Conservation (phyloP, 2,329 filamentous ascomycete genomes). For the Trichoderma gracile region DNA sequence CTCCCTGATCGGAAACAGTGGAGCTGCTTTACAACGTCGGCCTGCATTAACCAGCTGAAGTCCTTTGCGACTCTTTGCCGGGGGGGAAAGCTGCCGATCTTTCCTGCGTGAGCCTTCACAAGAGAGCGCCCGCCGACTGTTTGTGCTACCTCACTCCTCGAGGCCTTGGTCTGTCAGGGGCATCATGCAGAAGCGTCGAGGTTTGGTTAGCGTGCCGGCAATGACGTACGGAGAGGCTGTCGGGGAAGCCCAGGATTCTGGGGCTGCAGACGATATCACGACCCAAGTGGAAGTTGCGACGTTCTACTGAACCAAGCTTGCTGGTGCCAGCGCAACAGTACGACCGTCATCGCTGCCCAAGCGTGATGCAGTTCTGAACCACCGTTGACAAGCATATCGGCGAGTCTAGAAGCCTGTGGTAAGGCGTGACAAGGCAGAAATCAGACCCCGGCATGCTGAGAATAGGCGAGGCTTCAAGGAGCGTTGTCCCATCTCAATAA, state of each 20-base stretch:
- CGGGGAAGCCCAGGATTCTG: constrained; percentile 13
- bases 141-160: constrained; percentile 30
- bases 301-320: constrained; percentile 3
- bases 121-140: constrained; percentile 17
- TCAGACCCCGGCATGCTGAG: constrained; percentile 8
- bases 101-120: constrained; percentile 22
- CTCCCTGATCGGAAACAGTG: constrained; percentile 21
- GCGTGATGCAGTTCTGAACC: constrained; percentile 9
- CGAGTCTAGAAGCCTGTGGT: constrained; percentile 16
- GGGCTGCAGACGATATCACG: constrained; percentile 23
- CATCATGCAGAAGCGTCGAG: constrained; percentile 27
- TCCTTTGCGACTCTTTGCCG: background rate
- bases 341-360: constrained; percentile 22
- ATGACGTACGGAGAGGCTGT: constrained; percentile 24
- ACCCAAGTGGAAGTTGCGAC: constrained; percentile 18
- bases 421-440: constrained; percentile 13
- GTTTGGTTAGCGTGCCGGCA: constrained; percentile 25
- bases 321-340: constrained; percentile 17
- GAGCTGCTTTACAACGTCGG: constrained; percentile 6
- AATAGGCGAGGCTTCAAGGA: constrained; percentile 11
- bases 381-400: constrained; percentile 7
- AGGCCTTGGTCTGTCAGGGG: constrained; percentile 30
- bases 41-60: constrained; percentile 21
- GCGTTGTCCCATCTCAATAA: constrained; percentile 4
- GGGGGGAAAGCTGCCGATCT: constrained; percentile 12